Evolutionary conservation across 1,139 yeast genomes (phyloP), one percentile per base, ranked within the genome.

Genomic region (Chernovozyma sophiae-reginae): DNA sequence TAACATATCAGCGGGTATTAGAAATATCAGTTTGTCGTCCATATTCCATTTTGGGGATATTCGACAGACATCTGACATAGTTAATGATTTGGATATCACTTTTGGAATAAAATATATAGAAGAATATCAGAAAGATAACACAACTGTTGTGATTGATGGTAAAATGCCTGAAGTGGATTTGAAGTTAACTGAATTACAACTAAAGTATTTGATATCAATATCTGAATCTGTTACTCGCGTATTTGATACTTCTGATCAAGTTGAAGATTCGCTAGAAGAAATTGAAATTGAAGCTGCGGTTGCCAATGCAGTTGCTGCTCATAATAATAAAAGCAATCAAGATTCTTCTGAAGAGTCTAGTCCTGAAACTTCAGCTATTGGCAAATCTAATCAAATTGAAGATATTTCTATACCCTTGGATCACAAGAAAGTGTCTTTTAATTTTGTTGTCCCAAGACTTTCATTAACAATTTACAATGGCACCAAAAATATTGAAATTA

Each of bases 101-200:
- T 80, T 90, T 47, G 67, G 78, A 33, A 66, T 86, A 28, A 77
- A 80, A 24, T 79, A 79, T 46, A 65, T 68, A 30, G 79, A 76
- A 28, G 65, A 66, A 4, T 53, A 46, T 22, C 46, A 47, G 1
- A 55, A 58, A 7, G 62, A 58, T 1, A 51, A 70, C 1, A 85
- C 96, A 0, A 65, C 76, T 1, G 65, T 81, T 31, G 61, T 66
- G 2, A 65, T 86, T 1, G 49, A 55, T 4, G 95, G 96, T 14
- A 62, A 68, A 20, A 69, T 86, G 52, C 78, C 86, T 1, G 86
- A 86, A 17, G 68, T 86, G 16, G 75, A 78, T 34, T 65, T 87
- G 45, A 71, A 74, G 23, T 60, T 92, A 40, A 85, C 97, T 0
- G 97, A 92, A 47, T 58, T 79, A 28, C 98, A 94, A 58, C 66